Conservation (phyloP, 2,329 filamentous ascomycete species). For the Zelopaecilomyces penicillatus region DNA sequence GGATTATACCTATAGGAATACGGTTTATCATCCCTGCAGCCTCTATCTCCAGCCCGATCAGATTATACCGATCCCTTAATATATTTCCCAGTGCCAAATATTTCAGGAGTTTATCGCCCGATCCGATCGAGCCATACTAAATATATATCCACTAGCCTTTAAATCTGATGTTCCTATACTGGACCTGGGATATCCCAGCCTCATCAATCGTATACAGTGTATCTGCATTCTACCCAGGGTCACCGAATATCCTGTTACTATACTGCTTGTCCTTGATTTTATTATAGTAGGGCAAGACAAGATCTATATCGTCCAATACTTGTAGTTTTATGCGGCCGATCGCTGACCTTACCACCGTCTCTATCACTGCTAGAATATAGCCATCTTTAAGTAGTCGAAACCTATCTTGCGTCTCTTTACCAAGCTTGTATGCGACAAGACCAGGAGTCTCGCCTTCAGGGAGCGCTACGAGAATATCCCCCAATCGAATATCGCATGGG, state of each 20-base stretch:
- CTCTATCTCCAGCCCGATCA: constrained; percentile 26
- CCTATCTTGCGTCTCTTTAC: constrained; percentile 14
- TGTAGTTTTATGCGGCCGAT: constrained; percentile 7
- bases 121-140: constrained; percentile 1
- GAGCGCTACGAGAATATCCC: constrained; percentile 24
- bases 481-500: constrained; percentile 25
- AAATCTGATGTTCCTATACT: not conserved
- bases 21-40: constrained; percentile 21
- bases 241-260: not conserved
- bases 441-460: constrained; percentile 14
- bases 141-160: constrained; percentile 4
- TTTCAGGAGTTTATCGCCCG: constrained; percentile 15
- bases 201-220: not conserved
- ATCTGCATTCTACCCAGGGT: not conserved
- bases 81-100: constrained; percentile 15
- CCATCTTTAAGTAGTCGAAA: constrained; percentile 5
- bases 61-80: constrained; percentile 16
- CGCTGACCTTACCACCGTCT: constrained; percentile 20
- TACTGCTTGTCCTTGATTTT: not conserved
- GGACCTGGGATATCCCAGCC: not conserved
- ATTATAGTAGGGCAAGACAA: not conserved
- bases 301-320: not conserved
- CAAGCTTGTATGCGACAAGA: constrained; percentile 21
- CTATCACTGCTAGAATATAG: constrained; percentile 16
- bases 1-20: constrained; percentile 21